phyloP scores from a whole-genome alignment of 495 filamentous ascomycete genomes.

The Aspergillus funiculosus region DNA sequence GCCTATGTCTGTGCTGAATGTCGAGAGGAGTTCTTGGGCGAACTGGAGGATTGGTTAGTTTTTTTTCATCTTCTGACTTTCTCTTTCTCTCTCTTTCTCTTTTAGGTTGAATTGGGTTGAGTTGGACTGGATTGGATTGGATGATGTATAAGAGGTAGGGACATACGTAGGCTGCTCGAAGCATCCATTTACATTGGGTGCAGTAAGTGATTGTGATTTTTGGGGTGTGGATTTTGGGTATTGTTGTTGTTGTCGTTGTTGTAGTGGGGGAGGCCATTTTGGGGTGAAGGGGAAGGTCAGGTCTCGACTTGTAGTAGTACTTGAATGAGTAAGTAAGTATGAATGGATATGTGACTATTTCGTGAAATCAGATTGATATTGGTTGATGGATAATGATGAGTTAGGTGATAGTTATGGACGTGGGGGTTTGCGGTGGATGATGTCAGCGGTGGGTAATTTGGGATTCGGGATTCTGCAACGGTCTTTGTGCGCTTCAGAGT shows the following conservation, averaged over 20 bases:
- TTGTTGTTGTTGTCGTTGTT: constrained; percentile 22
- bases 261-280: neutral
- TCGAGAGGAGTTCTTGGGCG: constrained; percentile 96
- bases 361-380: neutral
- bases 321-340: no score
- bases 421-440: constrained; percentile 26
- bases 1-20: constrained; percentile 77
- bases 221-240: constrained; percentile 39
- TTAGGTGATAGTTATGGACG: neutral
- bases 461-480: neutral
- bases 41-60: constrained; percentile 43
- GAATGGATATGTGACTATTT: no score
- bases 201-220: constrained; percentile 74
- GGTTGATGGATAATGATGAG: neutral
- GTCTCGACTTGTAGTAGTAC: neutral
- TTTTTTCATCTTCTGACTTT: neutral
- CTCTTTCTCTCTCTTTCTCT: no score
- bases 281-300: constrained; percentile 2
- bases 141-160: constrained; percentile 4
- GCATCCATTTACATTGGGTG: constrained; percentile 87
- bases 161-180: constrained; percentile 75
- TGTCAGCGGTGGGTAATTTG: constrained; percentile 30
- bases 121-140: no score
- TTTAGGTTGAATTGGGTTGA: no score
- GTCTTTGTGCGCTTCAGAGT: no score